These are phyloP conservation scores for Castanopsis chinensis DNA, from an alignment of 306 rosid genomes.

Conservation along the genomic window DNA sequence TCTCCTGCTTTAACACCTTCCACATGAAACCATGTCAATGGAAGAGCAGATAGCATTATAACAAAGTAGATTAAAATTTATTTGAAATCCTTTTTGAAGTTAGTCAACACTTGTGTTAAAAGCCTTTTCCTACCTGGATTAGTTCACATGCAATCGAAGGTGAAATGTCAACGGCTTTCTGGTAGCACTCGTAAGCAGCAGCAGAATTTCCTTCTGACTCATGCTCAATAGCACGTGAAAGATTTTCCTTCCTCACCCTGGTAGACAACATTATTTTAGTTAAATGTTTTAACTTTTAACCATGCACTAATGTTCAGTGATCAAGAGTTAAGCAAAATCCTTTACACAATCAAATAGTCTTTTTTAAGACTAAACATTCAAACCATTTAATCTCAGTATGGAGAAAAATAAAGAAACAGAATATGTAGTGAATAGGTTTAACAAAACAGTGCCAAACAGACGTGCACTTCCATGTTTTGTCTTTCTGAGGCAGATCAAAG, in stretches of 20 bases:
- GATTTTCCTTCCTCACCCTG: conserved; percentile 79
- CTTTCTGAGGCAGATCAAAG: background rate
- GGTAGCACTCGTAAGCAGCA: conserved; percentile 92
- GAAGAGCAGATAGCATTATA: background rate
- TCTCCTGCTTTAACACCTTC: conserved; percentile 84
- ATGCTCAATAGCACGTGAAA: conserved; percentile 77
- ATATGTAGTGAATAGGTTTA: too few relatives aligned
- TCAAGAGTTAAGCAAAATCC: background rate
- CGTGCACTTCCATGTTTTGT: background rate
- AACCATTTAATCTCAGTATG: background rate
- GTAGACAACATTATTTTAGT: conserved; percentile 17
- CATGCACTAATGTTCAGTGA: background rate
- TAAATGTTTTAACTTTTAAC: background rate
- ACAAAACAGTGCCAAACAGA: background rate
- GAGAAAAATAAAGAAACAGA: conserved; percentile 6
- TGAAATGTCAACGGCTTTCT: conserved; percentile 94
- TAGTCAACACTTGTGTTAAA: conserved; percentile 1
- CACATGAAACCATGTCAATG: conserved; percentile 6
- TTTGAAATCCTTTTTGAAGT: conserved; percentile 7
- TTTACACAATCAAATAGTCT: background rate
- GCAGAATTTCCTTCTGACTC: conserved; percentile 74
- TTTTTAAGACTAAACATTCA: background rate
- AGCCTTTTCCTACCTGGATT: conserved; percentile 56
- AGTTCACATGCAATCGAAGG: conserved; percentile 69
- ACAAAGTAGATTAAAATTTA: background rate